Base-by-base conservation (phyloP, 306 rosid genomes). In the Arachis hypogaea region DNA sequence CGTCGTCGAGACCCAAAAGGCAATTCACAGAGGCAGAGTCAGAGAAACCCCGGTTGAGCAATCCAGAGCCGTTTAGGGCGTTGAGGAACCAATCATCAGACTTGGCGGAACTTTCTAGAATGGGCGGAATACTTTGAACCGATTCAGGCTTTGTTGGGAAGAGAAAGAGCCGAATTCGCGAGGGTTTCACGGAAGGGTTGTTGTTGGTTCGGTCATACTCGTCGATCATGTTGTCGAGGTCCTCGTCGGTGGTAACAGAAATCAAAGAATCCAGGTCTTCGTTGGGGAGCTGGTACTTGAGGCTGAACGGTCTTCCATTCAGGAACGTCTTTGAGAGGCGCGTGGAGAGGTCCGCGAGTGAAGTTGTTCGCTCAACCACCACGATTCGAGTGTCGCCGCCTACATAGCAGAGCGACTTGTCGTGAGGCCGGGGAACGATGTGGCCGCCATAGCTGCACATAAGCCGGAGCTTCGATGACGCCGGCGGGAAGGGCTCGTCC, bases 381-480 rank as follows among this genome's bases (percentile, higher is more conserved):
- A 94, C 80, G 75, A 94, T 92, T 4, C 99, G 88, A 1, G 98
- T 94, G 40, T 92, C 98, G 9, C 99, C 99, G 28, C 98, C 97
- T 45, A 92, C 93, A 78, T 94, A 94, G 77, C 96, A 94, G 46
- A 94, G 91, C 1, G 96, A 87, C 89, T 94, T 94, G 65, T 92
- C 98, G 77, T 90, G 97, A 0, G 99, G 99, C 6, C 99, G 93
- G 1, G 99, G 99, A 12, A 92, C 90, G 81, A 95, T 95, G 81
- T 94, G 97, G 1, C 98, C 98, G 49, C 93, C 97, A 56, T 88
- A 94, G 82, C 98, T 94, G 79, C 99, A 95, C 99, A 95, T 95
- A 2, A 95, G 86, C 7, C 98, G 98, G 63, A 95, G 93, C 55
- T 88, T 78, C 2, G 71, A 1, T 4, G 85, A 52, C 12, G 82